Conservation (phyloP, 148 eudicot genomes). For the Vaccinium vitisidaea region DNA sequence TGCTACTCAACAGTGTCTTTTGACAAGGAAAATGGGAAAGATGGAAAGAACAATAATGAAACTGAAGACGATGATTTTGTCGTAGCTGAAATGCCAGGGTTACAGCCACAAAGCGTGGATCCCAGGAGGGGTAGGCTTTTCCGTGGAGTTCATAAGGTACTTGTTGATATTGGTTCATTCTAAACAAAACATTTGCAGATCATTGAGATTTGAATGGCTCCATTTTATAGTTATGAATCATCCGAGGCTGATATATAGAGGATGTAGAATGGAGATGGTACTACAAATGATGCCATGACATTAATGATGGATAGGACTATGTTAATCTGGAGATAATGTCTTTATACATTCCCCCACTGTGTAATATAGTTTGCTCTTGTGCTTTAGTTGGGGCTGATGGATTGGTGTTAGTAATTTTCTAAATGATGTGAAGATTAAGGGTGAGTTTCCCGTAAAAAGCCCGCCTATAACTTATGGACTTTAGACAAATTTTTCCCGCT, state of each 20-base stretch:
- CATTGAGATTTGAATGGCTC: not conserved
- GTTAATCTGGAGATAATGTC: not conserved
- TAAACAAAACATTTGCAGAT: not conserved
- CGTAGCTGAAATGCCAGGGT: slow-evolving; percentile 44
- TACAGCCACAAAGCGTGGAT: slow-evolving; percentile 66
- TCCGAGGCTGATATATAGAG: not conserved
- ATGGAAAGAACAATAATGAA: slow-evolving; percentile 17
- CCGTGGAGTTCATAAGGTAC: slow-evolving; percentile 96
- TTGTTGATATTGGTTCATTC: not conserved
- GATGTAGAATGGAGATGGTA: not conserved
- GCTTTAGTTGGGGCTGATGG: not conserved
- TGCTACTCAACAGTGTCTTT: slow-evolving; percentile 53
- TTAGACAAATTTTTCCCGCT: too few relatives aligned
- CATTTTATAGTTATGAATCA: not conserved
- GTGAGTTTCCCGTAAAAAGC: too few relatives aligned
- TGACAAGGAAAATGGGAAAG: slow-evolving; percentile 37
- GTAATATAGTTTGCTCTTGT: not conserved
- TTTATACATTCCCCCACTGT: not conserved
- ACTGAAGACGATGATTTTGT: slow-evolving; percentile 43
- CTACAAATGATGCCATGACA: not conserved
- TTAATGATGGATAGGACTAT: not conserved
- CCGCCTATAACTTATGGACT: too few relatives aligned
- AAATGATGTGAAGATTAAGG: not conserved
- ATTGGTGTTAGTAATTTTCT: not conserved
- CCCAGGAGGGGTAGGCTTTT: slow-evolving; percentile 80